Evolutionary conservation across 2,329 filamentous ascomycete genomes (phyloP), one percentile per base, ranked within the genome.

Genomic region (Paecilomyces dactylethromorphus): DNA sequence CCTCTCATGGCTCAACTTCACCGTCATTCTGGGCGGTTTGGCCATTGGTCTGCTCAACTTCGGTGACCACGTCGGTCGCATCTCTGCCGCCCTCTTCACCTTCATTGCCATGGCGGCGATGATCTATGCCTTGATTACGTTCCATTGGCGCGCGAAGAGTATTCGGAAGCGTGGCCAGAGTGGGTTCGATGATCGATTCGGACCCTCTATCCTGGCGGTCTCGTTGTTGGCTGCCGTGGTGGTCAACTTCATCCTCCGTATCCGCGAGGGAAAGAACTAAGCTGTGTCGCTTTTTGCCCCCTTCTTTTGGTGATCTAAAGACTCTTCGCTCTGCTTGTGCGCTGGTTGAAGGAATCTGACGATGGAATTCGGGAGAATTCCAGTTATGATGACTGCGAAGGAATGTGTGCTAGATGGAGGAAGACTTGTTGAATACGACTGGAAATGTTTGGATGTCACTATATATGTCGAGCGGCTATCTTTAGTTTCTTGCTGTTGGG

Each of bases 1-100:
- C 76, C 87, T 99, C 71, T 96, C 92, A 78, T 99, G 94, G 94
- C 90, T 99, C 72, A 99, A 99, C 84, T 97, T 97, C 83, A 96
- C 92, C 75, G 92, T 99, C 72, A 93, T 99, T 77, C 89, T 99
- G 62, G 94, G 94, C 71, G 94, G 94, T 64, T 87, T 99, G 55
- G 93, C 94, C 66, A 91, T 99, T 68, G 94, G 94, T 67, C 92
- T 99, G 73, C 87, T 99, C 70, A 99, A 99, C 82, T 99, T 99
- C 69, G 94, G 94, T 73, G 94, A 99, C 78, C 87, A 87, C 64
- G 87, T 96, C 58, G 93, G 93, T 68, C 94, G 94, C 74, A 96
- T 97, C 76, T 93, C 89, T 62, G 92, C 94, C 58, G 92, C 91
- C 56, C 82, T 97, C 56, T 99, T 99, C 80, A 97, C 94, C 0